A percentile compares a stretch with the other conserved stretches of the same genome.
Conservation (phyloP, 257 asterid species). For the Lantana camara region DNA sequence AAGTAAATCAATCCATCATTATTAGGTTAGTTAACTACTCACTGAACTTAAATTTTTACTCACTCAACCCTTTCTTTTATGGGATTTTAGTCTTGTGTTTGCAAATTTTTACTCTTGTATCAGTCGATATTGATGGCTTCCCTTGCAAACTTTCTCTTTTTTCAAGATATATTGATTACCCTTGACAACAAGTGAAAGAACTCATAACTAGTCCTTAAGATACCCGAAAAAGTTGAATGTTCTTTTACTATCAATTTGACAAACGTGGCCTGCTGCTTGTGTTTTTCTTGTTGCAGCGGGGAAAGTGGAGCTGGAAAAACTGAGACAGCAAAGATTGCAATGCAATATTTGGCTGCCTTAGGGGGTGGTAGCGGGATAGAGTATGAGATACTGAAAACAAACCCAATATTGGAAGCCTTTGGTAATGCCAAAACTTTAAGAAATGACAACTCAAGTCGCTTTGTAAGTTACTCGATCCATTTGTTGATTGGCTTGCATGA, state of each 20-base stretch:
- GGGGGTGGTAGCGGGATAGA: slow-evolving; percentile 99
- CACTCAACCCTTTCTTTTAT: no score
- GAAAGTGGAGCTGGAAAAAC: slow-evolving; percentile 99
- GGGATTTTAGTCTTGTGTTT: neutral
- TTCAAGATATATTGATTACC: neutral
- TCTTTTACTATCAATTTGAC: slow-evolving; percentile 5
- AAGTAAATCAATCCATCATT: slow-evolving; percentile 95
- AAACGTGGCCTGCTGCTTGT: slow-evolving; percentile 2
- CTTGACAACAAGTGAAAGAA: neutral
- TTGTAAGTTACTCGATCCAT: slow-evolving; percentile 61
- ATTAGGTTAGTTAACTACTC: slow-evolving; percentile 66
- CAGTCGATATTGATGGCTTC: neutral
- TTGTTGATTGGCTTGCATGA: slow-evolving; percentile 27
- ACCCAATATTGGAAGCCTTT: slow-evolving; percentile 97
- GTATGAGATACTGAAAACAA: slow-evolving; percentile 93
- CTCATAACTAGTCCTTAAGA: neutral
- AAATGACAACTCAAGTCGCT: slow-evolving; percentile 99
- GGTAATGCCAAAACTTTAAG: slow-evolving; percentile 98
- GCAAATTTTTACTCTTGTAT: neutral
- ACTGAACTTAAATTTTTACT: no score
- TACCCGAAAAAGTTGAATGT: neutral
- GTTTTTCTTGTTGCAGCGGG: slow-evolving; percentile 53
- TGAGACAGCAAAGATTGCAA: slow-evolving; percentile 98
- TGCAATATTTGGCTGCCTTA: slow-evolving; percentile 98
- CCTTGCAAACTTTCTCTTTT: neutral